Base-by-base conservation (phyloP, 495 filamentous ascomycete species). In the Podospora fimiseda region DNA sequence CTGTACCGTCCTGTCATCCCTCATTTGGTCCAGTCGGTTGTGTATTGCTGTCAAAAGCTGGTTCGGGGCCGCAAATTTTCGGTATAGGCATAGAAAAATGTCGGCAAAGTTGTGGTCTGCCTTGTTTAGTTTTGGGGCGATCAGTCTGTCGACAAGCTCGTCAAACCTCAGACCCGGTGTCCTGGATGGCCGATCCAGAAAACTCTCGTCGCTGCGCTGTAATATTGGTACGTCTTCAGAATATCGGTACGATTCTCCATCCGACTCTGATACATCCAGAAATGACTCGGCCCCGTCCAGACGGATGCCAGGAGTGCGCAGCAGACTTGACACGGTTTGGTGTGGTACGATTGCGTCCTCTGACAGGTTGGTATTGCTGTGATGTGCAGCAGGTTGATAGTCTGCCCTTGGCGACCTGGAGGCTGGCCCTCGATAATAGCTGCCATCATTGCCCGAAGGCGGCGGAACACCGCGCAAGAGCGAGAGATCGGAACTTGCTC, bases 61-160 rank as follows among this genome's bases (percentile, higher is more conserved):
- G 13, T 76, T 74, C 0, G 93, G 93, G 3, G 92, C 78, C 3
- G 90, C 87, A 54, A 98, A 96, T 69, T 91, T 95, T 48, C 93
- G 86, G 64, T 96, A 96, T n/a, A 97, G 77, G 53, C 90, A 94
- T 16, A 97, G 73, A 61, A 97, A 97, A 8, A 91, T 84, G 22
- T 85, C 79, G 15, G 77, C 76, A 66, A 96, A 97, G 64, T 94
- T 95, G 16, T 78, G 75, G 65, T 96, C 93, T 5, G 83, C 74
- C 64, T 88, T 91, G 30, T 89, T 89, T 75, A 92, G 85, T 33
- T 88, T 86, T 50, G 85, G 79, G 0, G 84, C 78, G 22, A 96
- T 73, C 24, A 98, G 75, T 40, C 88, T 84, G 65, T 96, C 90
- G 14, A 97, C 86, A 8, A 98, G 76, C 48, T 95, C 88, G 59